Conservation (phyloP, 1,284 basidiomycete genomes). For the Trichosporon coremiiforme region DNA sequence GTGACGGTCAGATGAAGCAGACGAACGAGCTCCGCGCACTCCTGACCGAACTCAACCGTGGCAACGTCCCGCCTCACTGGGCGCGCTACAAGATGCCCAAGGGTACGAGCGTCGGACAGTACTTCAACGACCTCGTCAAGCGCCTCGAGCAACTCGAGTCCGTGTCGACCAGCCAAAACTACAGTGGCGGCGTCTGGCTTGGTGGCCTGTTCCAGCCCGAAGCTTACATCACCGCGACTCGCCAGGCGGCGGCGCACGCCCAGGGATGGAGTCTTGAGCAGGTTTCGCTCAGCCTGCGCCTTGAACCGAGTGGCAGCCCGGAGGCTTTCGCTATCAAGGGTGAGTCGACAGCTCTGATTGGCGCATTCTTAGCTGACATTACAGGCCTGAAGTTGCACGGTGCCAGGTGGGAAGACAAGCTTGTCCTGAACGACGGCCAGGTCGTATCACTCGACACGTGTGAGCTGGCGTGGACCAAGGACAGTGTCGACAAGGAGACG, state of each 20-base stretch:
- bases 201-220: constrained; percentile 94
- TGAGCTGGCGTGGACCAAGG: constrained; percentile 79
- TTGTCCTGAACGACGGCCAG: constrained; percentile 79
- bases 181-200: constrained; percentile 67
- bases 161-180: constrained; percentile 61
- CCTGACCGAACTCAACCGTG: constrained; percentile 85
- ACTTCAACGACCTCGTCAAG: constrained; percentile 78
- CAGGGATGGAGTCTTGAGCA: constrained; percentile 90
- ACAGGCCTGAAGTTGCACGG: constrained; percentile 83
- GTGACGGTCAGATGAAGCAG: constrained; percentile 83
- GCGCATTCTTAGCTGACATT: not conserved
- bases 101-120: constrained; percentile 75
- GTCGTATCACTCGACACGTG: constrained; percentile 72
- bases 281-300: constrained; percentile 73
- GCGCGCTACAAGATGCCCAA: constrained; percentile 81
- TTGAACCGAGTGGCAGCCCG: constrained; percentile 71
- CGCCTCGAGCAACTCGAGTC: constrained; percentile 76
- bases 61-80: constrained; percentile 85
- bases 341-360: constrained; percentile 60
- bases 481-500: constrained; percentile 57
- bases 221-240: constrained; percentile 89
- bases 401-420: constrained; percentile 69
- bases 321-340: constrained; percentile 82
- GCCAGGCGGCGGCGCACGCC: constrained; percentile 88
- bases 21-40: constrained; percentile 88